phyloP scores from a whole-genome alignment of 2,329 filamentous ascomycete species.

The Phialophora chinensis region DNA sequence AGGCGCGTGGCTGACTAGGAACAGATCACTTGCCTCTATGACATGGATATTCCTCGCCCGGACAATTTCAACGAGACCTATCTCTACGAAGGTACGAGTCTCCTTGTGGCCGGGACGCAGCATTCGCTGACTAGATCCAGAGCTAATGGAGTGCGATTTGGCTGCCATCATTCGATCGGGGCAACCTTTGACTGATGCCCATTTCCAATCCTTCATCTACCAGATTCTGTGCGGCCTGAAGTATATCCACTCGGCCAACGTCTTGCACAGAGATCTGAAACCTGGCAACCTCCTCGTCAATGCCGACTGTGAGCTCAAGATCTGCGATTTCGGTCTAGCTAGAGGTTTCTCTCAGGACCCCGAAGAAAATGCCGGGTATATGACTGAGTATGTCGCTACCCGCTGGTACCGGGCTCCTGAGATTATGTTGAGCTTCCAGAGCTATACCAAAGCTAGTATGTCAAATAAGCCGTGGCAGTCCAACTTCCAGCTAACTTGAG shows the following conservation, averaged over 20 bases:
- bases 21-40: constrained; percentile 97
- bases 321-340: constrained; percentile 96
- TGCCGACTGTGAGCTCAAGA: constrained; percentile 98
- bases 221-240: constrained; percentile 98
- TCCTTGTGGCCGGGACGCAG: neutral
- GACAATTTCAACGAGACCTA: constrained; percentile 99
- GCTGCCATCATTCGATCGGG: constrained; percentile 97
- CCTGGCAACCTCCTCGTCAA: constrained; percentile 97
- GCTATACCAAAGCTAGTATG: constrained; percentile 99
- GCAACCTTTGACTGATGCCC: constrained; percentile 94
- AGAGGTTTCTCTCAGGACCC: constrained; percentile 96
- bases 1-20: constrained; percentile 46
- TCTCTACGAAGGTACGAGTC: constrained; percentile 83
- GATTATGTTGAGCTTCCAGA: constrained; percentile 99
- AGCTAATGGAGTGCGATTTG: constrained; percentile 98
- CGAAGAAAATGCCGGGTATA: constrained; percentile 97
- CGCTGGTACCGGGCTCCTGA: constrained; percentile 98
- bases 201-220: constrained; percentile 99
- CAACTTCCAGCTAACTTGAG: constrained; percentile 17
- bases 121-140: constrained; percentile 55
- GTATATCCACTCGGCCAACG: constrained; percentile 98
- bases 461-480: constrained; percentile 45
- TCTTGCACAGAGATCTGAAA: constrained; percentile 95
- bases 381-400: constrained; percentile 99
- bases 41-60: constrained; percentile 98